Conservation (phyloP, 495 filamentous ascomycete genomes). For the Tetracladium setigerum region DNA sequence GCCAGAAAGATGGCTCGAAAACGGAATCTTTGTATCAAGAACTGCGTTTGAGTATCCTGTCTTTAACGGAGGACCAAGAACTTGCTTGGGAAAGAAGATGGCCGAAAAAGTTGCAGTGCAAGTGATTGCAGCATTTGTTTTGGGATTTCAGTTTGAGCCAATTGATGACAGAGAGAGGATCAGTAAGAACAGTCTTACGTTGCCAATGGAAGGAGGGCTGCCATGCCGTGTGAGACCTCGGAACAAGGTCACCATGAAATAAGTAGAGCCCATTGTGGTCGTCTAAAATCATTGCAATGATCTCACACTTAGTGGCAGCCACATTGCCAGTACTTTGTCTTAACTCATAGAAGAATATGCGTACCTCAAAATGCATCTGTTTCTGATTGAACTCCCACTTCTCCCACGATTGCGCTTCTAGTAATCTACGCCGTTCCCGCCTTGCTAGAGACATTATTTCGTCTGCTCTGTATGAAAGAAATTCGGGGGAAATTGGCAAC, state of each 20-base stretch:
- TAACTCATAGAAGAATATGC: too few relatives aligned
- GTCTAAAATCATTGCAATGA: too few relatives aligned
- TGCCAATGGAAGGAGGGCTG: conserved; percentile 54
- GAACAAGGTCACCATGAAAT: background rate
- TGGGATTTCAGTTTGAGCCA: conserved; percentile 39
- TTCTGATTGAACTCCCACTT: too few relatives aligned
- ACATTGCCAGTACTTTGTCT: too few relatives aligned
- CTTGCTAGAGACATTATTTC: too few relatives aligned
- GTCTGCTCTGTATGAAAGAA: too few relatives aligned
- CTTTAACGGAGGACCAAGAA: conserved; percentile 51
- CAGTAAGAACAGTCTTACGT: conserved; percentile 49
- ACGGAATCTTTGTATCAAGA: conserved; percentile 32
- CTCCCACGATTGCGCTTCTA: too few relatives aligned
- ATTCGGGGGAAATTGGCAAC: too few relatives aligned
- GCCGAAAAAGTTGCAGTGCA: conserved; percentile 47
- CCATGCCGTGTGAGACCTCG: conserved; percentile 24
- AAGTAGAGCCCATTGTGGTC: too few relatives aligned
- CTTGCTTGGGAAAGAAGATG: conserved; percentile 53
- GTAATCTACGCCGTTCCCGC: too few relatives aligned
- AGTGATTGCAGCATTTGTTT: conserved; percentile 40
- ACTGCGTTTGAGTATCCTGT: conserved; percentile 49
- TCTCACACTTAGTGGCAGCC: too few relatives aligned
- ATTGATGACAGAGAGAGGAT: conserved; percentile 34
- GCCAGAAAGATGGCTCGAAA: conserved; percentile 44
- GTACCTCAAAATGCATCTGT: too few relatives aligned